Conservation (phyloP, 352 stramenopile species). For the Pythium volutum region DNA sequence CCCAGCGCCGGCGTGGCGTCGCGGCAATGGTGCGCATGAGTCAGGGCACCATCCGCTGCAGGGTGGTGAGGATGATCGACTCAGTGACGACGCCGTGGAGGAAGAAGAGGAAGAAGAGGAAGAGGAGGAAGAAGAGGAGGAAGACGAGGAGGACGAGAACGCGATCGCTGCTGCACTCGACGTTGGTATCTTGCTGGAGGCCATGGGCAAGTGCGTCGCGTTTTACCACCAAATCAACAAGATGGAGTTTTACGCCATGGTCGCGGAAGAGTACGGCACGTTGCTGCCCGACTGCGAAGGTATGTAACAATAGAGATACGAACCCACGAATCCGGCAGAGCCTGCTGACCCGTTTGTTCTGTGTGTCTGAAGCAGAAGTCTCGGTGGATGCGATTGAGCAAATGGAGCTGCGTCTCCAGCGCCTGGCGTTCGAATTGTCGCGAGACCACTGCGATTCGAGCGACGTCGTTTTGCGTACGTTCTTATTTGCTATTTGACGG, state of each 20-base stretch:
- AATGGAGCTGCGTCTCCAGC: background rate
- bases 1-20: background rate
- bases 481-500: background rate
- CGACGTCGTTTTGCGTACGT: constrained; percentile 6
- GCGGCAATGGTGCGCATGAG: background rate
- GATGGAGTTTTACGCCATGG: constrained; percentile 21
- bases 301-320: too few relatives aligned
- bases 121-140: background rate
- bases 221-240: constrained; percentile 20
- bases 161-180: background rate
- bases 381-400: constrained; percentile 1
- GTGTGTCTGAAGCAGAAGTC: background rate
- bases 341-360: background rate
- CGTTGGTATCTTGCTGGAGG: constrained; percentile 14
- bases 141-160: background rate
- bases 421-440: background rate
- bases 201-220: constrained; percentile 18
- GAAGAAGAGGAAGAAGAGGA: background rate
- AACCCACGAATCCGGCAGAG: too few relatives aligned
- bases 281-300: constrained; percentile 9
- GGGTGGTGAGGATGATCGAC: background rate
- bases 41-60: background rate
- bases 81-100: background rate
- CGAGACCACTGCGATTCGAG: background rate
- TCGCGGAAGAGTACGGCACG: constrained; percentile 18